Evolutionary conservation across 352 stramenopile species (phyloP).

Genomic region (Aphanomyces astaci): DNA sequence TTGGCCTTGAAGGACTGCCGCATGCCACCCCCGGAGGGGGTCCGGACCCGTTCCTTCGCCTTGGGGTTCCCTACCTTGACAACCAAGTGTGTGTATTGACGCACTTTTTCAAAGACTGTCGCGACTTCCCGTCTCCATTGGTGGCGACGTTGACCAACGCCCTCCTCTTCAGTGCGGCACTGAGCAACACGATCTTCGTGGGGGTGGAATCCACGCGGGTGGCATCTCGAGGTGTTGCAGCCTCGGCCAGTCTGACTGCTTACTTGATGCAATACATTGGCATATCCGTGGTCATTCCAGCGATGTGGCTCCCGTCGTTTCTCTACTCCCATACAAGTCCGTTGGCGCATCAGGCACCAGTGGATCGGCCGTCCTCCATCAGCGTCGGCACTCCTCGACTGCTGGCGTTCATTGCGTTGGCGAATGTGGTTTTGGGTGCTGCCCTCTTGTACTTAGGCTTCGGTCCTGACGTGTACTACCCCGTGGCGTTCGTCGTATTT

Average conservation of each 20-base stretch:
- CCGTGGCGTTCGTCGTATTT: neutral
- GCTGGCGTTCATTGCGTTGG: neutral
- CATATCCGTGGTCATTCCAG: neutral
- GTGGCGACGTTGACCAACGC: neutral
- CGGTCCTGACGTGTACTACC: neutral
- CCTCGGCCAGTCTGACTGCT: neutral
- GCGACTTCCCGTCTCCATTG: neutral
- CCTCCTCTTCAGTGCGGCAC: neutral
- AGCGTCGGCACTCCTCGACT: neutral
- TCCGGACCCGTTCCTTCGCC: neutral
- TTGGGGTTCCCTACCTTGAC: neutral
- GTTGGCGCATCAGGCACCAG: neutral
- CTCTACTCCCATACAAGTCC: slow-evolving; percentile 1
- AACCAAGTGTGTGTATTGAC: neutral
- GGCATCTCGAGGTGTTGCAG: neutral
- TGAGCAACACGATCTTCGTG: neutral
- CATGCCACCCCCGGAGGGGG: neutral
- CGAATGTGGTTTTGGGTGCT: neutral
- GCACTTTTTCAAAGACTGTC: neutral
- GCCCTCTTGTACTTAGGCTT: neutral
- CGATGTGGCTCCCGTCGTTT: neutral
- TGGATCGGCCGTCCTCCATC: neutral
- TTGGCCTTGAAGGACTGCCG: neutral
- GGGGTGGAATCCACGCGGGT: neutral
- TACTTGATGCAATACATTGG: neutral